A percentile compares a stretch with the other conserved stretches of the same genome.
These are phyloP conservation scores for Schwanniomyces polymorphus DNA, from an alignment of 805 yeast species.

Conservation along the genomic window DNA sequence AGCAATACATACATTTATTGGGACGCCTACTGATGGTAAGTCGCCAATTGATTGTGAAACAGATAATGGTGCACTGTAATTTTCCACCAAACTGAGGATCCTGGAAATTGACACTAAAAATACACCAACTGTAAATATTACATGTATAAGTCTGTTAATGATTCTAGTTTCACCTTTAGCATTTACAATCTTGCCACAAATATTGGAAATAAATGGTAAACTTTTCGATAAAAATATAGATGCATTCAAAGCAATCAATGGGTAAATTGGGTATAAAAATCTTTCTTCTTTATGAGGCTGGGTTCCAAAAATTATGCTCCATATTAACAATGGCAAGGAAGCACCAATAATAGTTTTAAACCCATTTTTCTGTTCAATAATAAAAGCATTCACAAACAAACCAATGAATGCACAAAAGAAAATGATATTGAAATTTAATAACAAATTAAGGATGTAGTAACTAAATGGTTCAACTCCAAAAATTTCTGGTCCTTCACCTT, in stretches of 20 bases:
- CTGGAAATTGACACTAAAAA: conserved; percentile 42
- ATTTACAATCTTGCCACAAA: conserved; percentile 14
- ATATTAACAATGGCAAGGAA: conserved; percentile 55
- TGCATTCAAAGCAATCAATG: conserved; percentile 63
- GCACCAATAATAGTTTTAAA: conserved; percentile 11
- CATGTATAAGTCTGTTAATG: conserved; percentile 9
- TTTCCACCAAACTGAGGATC: conserved; percentile 57
- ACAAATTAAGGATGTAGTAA: conserved; percentile 68
- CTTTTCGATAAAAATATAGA: conserved; percentile 42
- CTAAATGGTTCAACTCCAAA: conserved; percentile 82
- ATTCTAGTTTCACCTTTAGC: conserved; percentile 6
- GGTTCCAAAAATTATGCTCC: conserved; percentile 64
- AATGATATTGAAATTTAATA: conserved; percentile 70
- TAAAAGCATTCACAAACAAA: conserved; percentile 21
- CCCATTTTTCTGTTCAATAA: conserved; percentile 6
- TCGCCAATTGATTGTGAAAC: conserved; percentile 44
- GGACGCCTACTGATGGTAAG: conserved; percentile 14
- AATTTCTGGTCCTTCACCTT: conserved; percentile 80
- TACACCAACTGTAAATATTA: conserved; percentile 31
- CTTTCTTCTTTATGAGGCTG: conserved; percentile 96
- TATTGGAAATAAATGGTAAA: conserved; percentile 6
- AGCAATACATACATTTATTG: conserved; percentile 74
- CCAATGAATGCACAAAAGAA: conserved; percentile 44
- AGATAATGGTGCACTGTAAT: conserved; percentile 72
- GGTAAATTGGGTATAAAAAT: conserved; percentile 83